A percentile compares a stretch with the other conserved stretches of the same genome.
phyloP scores from a whole-genome alignment of 768 basidiomycete genomes.

The Podaxis sp. region DNA sequence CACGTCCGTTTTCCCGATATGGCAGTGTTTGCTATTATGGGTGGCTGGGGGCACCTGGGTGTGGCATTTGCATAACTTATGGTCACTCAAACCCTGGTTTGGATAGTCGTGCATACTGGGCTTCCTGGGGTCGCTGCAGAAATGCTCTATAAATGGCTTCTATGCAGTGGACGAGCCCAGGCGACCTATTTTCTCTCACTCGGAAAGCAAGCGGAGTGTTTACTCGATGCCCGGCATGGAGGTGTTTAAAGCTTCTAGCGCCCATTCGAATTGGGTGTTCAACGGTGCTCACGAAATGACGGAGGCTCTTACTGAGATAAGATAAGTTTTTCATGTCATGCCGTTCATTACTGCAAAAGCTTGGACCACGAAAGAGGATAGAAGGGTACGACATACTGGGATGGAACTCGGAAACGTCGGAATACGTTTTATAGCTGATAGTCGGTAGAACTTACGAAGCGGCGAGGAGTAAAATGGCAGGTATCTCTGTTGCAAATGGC shows the following conservation, averaged over 20 bases:
- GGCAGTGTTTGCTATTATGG: slow-evolving; percentile 5
- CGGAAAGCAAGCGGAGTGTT: slow-evolving; percentile 1
- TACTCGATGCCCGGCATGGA: background rate
- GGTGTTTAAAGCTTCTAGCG: background rate
- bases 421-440: background rate
- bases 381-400: background rate
- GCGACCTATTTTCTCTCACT: background rate
- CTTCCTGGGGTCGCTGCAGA: background rate
- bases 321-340: background rate
- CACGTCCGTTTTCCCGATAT: slow-evolving; percentile 7
- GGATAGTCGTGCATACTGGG: background rate
- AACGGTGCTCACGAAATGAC: background rate
- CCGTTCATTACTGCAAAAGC: background rate
- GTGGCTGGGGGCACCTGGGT: background rate
- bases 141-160: background rate
- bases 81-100: background rate
- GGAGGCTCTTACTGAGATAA: background rate
- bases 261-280: background rate
- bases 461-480: slow-evolving; percentile 10
- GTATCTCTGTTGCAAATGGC: background rate
- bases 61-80: background rate
- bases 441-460: slow-evolving; percentile 2
- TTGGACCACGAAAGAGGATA: background rate
- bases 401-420: slow-evolving; percentile 2
- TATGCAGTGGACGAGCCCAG: background rate